Evolutionary conservation across 352 stramenopile species (phyloP).

Genomic region (Lagenidium giganteum): DNA sequence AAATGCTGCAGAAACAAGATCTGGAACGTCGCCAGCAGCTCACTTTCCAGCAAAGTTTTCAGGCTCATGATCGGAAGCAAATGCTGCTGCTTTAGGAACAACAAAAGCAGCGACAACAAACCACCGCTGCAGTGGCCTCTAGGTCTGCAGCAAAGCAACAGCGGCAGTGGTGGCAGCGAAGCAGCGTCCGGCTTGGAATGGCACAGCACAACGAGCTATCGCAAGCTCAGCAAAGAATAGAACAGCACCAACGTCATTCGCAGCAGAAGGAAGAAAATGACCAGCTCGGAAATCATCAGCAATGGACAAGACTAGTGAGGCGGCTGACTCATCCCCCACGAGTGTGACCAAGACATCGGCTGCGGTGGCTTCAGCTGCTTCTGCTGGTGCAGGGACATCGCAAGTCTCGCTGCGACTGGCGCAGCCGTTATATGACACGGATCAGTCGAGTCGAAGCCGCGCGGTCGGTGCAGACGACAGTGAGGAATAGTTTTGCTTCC

Average conservation of each 20-base stretch:
- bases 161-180: conserved; percentile 10
- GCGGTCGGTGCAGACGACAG: conserved; percentile 25
- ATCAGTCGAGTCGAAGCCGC: conserved; percentile 47
- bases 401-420: conserved; percentile 44
- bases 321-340: conserved; percentile 3
- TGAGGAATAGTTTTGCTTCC: conserved; percentile 79
- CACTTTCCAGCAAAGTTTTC: conserved; percentile 3
- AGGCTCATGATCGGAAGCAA: conserved; percentile 17
- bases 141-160: conserved; percentile 1
- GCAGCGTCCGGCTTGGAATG: background rate
- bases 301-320: conserved; percentile 23
- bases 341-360: conserved; percentile 15
- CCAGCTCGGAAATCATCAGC: no score
- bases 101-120: conserved; percentile 13
- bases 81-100: conserved; percentile 8
- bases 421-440: conserved; percentile 66
- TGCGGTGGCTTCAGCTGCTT: background rate
- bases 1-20: conserved; percentile 32
- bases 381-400: background rate
- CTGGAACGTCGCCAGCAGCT: conserved; percentile 2
- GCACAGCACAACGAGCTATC: no score
- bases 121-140: background rate
- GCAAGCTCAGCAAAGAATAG: no score
- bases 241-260: conserved; percentile 1
- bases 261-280: no score